Evolutionary conservation across 2,329 filamentous ascomycete genomes (phyloP).

Genomic region (Zymoseptoria pseudotritici): DNA sequence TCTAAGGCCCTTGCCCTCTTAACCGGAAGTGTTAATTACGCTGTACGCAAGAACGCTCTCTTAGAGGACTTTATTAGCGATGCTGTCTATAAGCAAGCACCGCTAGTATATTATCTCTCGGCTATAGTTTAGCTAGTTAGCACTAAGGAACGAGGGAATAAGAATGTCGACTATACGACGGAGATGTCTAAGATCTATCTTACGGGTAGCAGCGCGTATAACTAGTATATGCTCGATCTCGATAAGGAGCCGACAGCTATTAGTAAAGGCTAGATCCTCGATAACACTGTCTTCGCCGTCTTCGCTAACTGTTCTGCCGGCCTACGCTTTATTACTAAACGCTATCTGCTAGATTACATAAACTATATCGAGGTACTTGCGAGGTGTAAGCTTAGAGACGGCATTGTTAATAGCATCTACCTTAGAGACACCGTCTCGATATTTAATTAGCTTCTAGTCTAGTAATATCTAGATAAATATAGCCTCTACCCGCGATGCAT

Average conservation of each 20-base stretch:
- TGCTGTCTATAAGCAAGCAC: slow-evolving; percentile 22
- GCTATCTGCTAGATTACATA: neutral
- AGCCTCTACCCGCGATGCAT: neutral
- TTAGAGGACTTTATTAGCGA: neutral
- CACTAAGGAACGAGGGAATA: neutral
- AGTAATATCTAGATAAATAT: neutral
- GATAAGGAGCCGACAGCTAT: neutral
- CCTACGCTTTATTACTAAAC: neutral
- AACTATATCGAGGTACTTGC: neutral
- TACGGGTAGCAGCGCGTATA: neutral
- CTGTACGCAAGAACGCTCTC: too few species aligned
- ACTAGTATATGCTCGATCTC: neutral
- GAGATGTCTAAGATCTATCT: neutral
- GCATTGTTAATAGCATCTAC: neutral
- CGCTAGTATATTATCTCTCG: slow-evolving; percentile 15
- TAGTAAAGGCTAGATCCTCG: neutral
- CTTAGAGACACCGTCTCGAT: neutral
- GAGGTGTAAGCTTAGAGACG: neutral
- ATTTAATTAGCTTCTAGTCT: neutral
- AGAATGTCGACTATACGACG: neutral
- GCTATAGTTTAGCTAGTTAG: neutral
- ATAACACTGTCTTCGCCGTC: neutral
- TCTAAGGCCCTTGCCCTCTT: too few species aligned
- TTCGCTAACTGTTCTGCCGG: neutral
- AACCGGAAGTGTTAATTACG: too few species aligned